Percentiles rank a stretch among this genome's conserved stretches.
These are phyloP conservation scores for Arctostaphylos glauca DNA, from an alignment of 148 eudicot species.

Conservation along the genomic window DNA sequence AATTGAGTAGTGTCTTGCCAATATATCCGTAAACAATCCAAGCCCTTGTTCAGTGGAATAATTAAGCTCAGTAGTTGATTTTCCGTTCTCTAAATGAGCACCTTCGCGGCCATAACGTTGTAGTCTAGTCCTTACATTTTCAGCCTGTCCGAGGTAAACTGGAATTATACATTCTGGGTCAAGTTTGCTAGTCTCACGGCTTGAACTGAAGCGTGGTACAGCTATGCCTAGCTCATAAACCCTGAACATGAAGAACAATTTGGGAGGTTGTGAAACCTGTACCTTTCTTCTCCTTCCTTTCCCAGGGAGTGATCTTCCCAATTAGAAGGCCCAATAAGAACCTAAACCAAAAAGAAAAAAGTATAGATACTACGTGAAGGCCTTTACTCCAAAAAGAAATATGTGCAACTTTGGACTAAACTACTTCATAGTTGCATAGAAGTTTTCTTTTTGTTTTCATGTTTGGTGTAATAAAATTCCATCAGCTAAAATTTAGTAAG, in stretches of 20 bases:
- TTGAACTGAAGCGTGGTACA: no score
- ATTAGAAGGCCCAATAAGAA: constrained; percentile 55
- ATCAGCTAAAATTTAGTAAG: neutral
- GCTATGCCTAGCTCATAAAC: no score
- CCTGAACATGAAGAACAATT: no score
- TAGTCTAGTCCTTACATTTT: no score
- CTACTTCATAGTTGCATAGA: neutral
- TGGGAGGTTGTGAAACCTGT: constrained; percentile 48
- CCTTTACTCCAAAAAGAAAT: neutral
- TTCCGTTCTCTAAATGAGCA: no score
- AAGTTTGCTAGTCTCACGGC: constrained; percentile 27
- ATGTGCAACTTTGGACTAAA: neutral
- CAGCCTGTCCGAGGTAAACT: no score
- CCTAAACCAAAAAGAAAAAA: constrained; percentile 28
- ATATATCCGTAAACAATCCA: no score
- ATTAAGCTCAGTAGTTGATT: no score
- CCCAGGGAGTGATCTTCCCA: constrained; percentile 11
- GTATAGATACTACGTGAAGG: neutral
- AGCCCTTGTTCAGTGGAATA: no score
- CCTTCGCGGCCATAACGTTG: no score
- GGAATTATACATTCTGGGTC: constrained; percentile 47
- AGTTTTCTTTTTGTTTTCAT: neutral
- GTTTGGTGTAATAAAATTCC: neutral
- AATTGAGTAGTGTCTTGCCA: no score
- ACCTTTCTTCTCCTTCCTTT: constrained; percentile 75